Evolutionary conservation across 2,329 filamentous ascomycete species (phyloP).

Genomic region (Raffaelea deltoideospora): DNA sequence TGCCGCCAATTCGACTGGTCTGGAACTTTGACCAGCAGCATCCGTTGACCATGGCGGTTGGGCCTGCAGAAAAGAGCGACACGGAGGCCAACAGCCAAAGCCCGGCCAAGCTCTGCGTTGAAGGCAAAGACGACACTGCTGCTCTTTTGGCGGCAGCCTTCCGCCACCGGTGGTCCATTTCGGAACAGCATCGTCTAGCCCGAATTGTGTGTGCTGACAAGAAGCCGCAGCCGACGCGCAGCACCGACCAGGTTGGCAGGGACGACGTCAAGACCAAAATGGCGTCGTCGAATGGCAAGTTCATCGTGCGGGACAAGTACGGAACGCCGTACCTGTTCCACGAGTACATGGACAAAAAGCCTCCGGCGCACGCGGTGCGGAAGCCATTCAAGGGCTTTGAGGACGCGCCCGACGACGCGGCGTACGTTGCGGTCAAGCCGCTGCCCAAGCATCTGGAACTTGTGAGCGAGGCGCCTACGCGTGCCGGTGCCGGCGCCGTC

Average conservation of each 20-base stretch:
- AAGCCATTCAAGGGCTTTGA: slow-evolving; percentile 20
- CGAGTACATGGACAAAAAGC: slow-evolving; percentile 26
- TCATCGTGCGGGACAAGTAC: slow-evolving; percentile 24
- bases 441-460: slow-evolving; percentile 45
- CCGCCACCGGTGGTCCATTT: slow-evolving; percentile 27
- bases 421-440: slow-evolving; percentile 31
- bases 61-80: not conserved
- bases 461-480: slow-evolving; percentile 28
- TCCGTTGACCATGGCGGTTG: slow-evolving; percentile 22
- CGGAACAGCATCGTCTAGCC: slow-evolving; percentile 26
- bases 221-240: slow-evolving; percentile 16
- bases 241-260: slow-evolving; percentile 9
- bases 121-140: slow-evolving; percentile 31
- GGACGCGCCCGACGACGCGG: slow-evolving; percentile 24
- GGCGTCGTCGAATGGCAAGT: slow-evolving; percentile 6
- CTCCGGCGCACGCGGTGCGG: slow-evolving; percentile 23
- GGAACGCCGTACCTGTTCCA: slow-evolving; percentile 25
- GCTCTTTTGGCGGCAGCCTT: slow-evolving; percentile 31
- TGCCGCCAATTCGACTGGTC: slow-evolving; percentile 23
- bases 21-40: slow-evolving; percentile 17
- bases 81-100: no score
- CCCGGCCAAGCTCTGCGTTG: slow-evolving; percentile 12
- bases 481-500: slow-evolving; percentile 5
- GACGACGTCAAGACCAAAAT: not conserved
- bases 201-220: slow-evolving; percentile 19